Percentiles rank a stretch among this genome's conserved stretches.
Conservation (phyloP, 805 yeast species). For the Candida saitoana region DNA sequence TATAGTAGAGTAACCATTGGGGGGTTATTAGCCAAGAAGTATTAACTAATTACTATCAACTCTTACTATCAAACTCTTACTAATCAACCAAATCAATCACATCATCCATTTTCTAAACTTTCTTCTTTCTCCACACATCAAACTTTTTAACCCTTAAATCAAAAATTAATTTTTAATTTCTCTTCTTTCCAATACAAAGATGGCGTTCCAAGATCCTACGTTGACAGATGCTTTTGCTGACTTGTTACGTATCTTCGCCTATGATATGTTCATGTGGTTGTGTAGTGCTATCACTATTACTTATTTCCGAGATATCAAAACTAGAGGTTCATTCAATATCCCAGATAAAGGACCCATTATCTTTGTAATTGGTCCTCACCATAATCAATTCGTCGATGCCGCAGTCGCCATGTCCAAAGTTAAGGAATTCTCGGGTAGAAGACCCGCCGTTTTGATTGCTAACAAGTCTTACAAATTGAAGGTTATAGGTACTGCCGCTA, state of each 20-base stretch:
- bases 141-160: neutral
- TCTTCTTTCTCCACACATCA: neutral
- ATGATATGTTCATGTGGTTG: slow-evolving; percentile 30
- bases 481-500: slow-evolving; percentile 30
- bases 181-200: neutral
- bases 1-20: no score
- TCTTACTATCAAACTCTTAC: no score
- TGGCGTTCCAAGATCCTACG: slow-evolving; percentile 2
- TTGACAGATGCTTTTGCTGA: slow-evolving; percentile 1
- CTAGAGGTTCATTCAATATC: slow-evolving; percentile 35
- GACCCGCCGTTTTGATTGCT: slow-evolving; percentile 36
- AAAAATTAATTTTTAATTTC: no score
- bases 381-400: slow-evolving; percentile 40
- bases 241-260: slow-evolving; percentile 9
- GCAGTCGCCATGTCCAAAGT: slow-evolving; percentile 34
- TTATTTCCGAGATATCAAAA: slow-evolving; percentile 37
- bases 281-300: slow-evolving; percentile 34
- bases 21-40: no score
- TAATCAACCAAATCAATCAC: no score
- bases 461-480: slow-evolving; percentile 29
- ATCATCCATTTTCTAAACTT: no score
- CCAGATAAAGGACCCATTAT: slow-evolving; percentile 35
- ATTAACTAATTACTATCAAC: no score
- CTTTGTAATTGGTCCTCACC: slow-evolving; percentile 43
- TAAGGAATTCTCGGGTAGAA: slow-evolving; percentile 25